phyloP scores from a whole-genome alignment of 257 asterid genomes.

The Jasminum sambac region DNA sequence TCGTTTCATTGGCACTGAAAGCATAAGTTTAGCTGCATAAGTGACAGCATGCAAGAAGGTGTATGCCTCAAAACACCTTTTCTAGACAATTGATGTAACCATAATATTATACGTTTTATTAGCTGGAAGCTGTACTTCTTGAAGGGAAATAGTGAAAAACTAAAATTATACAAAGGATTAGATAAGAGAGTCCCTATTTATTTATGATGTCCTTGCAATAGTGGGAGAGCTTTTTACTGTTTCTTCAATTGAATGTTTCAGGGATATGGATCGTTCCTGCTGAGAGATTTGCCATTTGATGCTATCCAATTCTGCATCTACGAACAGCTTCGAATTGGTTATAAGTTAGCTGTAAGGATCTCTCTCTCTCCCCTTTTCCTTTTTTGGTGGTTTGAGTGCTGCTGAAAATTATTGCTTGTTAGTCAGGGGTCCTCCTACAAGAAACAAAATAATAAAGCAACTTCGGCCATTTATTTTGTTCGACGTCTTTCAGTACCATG shows the following conservation, averaged over 20 bases:
- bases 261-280: slow-evolving; percentile 90
- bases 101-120: neutral
- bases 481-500: neutral
- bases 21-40: neutral
- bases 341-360: slow-evolving; percentile 77
- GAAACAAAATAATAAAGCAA: neutral
- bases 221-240: neutral
- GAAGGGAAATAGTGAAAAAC: neutral
- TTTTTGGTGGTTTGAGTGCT: slow-evolving; percentile 13
- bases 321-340: slow-evolving; percentile 91
- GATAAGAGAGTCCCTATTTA: neutral
- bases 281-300: slow-evolving; percentile 81
- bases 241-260: slow-evolving; percentile 21
- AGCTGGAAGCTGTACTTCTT: neutral
- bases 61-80: neutral
- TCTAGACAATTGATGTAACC: neutral
- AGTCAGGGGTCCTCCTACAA: neutral
- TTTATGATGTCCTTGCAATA: neutral
- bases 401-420: neutral
- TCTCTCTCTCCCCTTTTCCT: slow-evolving; percentile 1
- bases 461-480: neutral
- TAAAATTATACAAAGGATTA: neutral
- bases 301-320: slow-evolving; percentile 84
- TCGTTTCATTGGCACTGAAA: neutral
- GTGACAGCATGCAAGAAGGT: neutral